These are phyloP conservation scores for Oidiodendron maius DNA, from an alignment of 495 filamentous ascomycete genomes.

Conservation along the genomic window DNA sequence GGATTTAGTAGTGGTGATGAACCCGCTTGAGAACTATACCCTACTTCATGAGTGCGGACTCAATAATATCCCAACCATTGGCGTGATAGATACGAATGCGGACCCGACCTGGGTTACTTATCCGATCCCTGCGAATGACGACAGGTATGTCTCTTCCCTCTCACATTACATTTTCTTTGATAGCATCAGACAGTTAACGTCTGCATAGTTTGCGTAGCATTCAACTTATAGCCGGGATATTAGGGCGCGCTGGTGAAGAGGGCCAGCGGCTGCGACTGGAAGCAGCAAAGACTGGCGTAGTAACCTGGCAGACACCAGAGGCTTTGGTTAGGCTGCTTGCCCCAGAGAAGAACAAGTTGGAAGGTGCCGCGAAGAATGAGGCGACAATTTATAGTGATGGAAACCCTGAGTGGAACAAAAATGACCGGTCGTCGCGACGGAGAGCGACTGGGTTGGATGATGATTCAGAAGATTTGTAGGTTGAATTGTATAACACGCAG, in stretches of 20 bases:
- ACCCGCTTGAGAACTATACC: conserved; percentile 86
- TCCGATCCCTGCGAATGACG: conserved; percentile 93
- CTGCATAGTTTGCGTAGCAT: conserved; percentile 64
- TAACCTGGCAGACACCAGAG: conserved; percentile 17
- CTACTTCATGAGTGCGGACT: conserved; percentile 85
- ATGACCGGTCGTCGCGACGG: not conserved
- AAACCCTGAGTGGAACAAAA: not conserved
- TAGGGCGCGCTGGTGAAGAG: conserved; percentile 77
- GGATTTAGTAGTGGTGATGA: conserved; percentile 88
- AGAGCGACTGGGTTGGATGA: not conserved
- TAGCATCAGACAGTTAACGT: conserved; percentile 9
- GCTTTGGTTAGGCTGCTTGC: conserved; percentile 11
- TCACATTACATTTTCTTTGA: not conserved
- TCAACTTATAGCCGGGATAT: conserved; percentile 73
- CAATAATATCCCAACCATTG: conserved; percentile 88
- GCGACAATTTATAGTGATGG: too few relatives aligned
- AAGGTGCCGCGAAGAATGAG: not conserved
- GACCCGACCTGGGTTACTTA: conserved; percentile 95
- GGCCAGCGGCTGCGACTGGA: conserved; percentile 62
- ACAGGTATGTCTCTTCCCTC: conserved; percentile 52
- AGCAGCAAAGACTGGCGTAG: conserved; percentile 48
- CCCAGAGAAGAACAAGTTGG: not conserved
- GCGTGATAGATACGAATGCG: conserved; percentile 87
- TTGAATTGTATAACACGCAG: too few relatives aligned
- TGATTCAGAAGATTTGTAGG: not conserved